phyloP scores from a whole-genome alignment of 2,329 filamentous ascomycete genomes.

The Paracoccidioides lutzii region DNA sequence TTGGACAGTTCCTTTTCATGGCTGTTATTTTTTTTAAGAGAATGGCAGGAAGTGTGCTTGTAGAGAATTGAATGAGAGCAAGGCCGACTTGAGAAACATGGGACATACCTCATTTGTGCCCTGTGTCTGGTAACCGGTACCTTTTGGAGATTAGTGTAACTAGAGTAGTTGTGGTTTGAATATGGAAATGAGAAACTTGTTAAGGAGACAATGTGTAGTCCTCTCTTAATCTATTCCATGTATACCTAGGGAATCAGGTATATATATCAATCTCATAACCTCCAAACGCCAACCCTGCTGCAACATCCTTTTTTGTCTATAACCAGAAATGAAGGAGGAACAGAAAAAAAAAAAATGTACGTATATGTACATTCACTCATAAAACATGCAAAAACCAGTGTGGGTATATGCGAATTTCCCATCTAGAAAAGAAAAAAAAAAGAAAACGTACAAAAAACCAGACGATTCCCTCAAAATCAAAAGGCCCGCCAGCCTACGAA shows the following conservation, averaged over 20 bases:
- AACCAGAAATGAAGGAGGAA: not conserved
- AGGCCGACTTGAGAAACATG: too few species aligned
- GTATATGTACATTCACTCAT: not conserved
- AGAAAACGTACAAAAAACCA: not conserved
- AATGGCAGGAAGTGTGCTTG: too few species aligned
- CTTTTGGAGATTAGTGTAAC: too few species aligned
- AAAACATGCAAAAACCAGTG: not conserved
- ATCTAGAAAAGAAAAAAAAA: not conserved
- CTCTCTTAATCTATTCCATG: not conserved
- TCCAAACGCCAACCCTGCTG: not conserved
- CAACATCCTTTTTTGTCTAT: not conserved
- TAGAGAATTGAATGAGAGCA: too few species aligned
- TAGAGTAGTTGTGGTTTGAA: too few species aligned
- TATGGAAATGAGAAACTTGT: too few species aligned
- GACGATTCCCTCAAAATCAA: not conserved
- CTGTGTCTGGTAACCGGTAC: too few species aligned
- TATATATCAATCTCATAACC: not conserved
- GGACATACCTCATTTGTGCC: too few species aligned
- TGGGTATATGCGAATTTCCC: not conserved
- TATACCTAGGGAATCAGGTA: not conserved
- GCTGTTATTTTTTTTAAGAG: too few species aligned
- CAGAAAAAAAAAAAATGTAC: not conserved
- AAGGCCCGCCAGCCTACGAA: not conserved
- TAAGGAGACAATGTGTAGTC: too few species aligned
- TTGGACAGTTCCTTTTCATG: too few species aligned